Percentiles rank a stretch among this genome's conserved stretches.
phyloP scores from a whole-genome alignment of 345 rosid genomes.

The Sonneratia alba region DNA sequence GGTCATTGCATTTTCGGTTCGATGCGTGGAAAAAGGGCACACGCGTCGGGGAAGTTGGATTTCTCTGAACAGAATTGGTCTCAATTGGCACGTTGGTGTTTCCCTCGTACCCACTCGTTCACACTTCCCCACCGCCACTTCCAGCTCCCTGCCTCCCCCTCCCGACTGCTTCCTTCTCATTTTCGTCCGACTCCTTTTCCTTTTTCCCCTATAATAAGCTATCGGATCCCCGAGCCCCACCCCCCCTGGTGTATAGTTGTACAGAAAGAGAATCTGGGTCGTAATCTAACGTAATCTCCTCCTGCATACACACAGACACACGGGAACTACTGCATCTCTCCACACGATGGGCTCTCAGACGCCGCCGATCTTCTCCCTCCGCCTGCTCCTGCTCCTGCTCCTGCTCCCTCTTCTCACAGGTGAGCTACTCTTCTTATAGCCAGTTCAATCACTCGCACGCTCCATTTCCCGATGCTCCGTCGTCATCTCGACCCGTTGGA shows the following conservation, averaged over 20 bases:
- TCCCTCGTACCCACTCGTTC: neutral
- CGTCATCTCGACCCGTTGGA: neutral
- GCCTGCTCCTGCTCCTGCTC: neutral
- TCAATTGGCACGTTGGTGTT: neutral
- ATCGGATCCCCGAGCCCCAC: no score
- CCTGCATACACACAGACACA: no score
- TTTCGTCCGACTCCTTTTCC: no score
- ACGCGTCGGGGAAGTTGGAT: no score
- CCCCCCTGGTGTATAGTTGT: no score
- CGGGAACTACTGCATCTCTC: neutral
- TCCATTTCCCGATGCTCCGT: neutral
- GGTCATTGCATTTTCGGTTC: no score
- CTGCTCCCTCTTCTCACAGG: neutral
- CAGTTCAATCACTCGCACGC: neutral
- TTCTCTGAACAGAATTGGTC: neutral
- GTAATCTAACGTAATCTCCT: no score
- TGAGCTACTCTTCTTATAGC: neutral
- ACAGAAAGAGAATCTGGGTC: no score
- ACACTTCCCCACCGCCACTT: no score
- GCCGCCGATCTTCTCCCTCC: neutral
- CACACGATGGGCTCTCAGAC: neutral
- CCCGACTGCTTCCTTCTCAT: no score
- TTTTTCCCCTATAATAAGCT: no score
- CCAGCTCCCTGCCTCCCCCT: neutral
- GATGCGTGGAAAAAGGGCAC: no score